Percentiles rank a stretch among this genome's conserved stretches.
phyloP scores from a whole-genome alignment of 495 filamentous ascomycete genomes.

The Patellaria atrata region DNA sequence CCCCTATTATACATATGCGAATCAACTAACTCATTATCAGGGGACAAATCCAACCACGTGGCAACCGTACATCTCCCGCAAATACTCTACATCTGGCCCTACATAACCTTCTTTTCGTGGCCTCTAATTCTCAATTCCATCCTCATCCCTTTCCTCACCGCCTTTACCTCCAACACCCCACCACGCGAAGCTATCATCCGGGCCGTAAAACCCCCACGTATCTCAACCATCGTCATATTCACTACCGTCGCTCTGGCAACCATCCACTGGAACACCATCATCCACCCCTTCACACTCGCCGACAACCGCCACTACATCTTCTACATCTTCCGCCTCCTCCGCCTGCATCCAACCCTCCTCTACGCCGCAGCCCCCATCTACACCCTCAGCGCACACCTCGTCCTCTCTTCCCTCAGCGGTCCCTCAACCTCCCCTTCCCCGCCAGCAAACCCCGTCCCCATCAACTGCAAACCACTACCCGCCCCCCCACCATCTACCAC shows the following conservation, averaged over 20 bases:
- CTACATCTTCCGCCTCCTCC: constrained; percentile 79
- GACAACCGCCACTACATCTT: constrained; percentile 97
- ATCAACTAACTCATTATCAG: constrained; percentile 14
- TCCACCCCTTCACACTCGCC: constrained; percentile 91
- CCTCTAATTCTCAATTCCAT: constrained; percentile 51
- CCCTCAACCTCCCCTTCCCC: not conserved
- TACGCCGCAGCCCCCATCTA: constrained; percentile 55
- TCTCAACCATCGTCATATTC: constrained; percentile 26
- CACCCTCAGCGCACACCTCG: constrained; percentile 44
- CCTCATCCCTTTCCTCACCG: constrained; percentile 14
- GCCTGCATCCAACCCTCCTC: constrained; percentile 43
- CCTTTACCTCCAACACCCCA: constrained; percentile 14
- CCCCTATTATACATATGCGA: no score
- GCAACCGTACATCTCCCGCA: constrained; percentile 80
- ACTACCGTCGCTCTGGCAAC: constrained; percentile 38
- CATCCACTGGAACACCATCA: constrained; percentile 72
- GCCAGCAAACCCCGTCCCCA: no score
- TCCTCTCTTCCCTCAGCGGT: constrained; percentile 40
- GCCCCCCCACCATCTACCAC: no score
- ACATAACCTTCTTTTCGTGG: constrained; percentile 75
- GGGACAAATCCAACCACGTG: constrained; percentile 87
- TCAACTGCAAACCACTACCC: no score
- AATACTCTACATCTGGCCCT: constrained; percentile 89
- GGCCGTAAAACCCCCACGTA: constrained; percentile 21
- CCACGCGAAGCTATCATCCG: not conserved